These are phyloP conservation scores for Penicillium cosmopolitanum DNA, from an alignment of 495 filamentous ascomycete species.

Conservation along the genomic window DNA sequence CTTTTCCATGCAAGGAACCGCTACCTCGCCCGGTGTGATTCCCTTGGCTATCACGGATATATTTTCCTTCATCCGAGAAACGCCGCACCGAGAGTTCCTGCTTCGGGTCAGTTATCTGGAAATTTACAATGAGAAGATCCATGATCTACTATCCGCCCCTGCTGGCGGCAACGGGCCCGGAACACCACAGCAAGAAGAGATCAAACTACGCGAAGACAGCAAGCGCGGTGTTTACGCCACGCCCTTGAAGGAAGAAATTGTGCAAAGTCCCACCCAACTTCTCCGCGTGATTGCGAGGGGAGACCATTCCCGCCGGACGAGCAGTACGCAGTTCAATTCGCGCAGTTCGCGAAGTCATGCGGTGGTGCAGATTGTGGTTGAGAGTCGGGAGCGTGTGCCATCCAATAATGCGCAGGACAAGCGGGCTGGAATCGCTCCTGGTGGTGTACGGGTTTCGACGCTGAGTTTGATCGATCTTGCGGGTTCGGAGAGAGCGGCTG, in stretches of 20 bases:
- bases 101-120: slow-evolving; percentile 97
- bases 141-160: slow-evolving; percentile 80
- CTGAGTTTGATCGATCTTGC: slow-evolving; percentile 95
- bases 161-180: slow-evolving; percentile 54
- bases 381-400: slow-evolving; percentile 84
- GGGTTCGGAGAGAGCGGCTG: slow-evolving; percentile 92
- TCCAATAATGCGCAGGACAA: slow-evolving; percentile 65
- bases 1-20: slow-evolving; percentile 98
- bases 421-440: slow-evolving; percentile 75
- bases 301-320: slow-evolving; percentile 84
- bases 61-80: slow-evolving; percentile 98
- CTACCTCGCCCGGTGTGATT: slow-evolving; percentile 95
- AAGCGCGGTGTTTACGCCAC: slow-evolving; percentile 96
- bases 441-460: slow-evolving; percentile 93
- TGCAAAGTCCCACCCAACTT: slow-evolving; percentile 94
- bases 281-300: slow-evolving; percentile 93
- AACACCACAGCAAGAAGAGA: slow-evolving; percentile 71
- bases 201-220: slow-evolving; percentile 93
- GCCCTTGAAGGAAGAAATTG: slow-evolving; percentile 96
- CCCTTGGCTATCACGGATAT: slow-evolving; percentile 97
- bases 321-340: slow-evolving; percentile 94
- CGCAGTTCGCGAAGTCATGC: slow-evolving; percentile 97
- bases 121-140: slow-evolving; percentile 98
- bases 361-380: slow-evolving; percentile 97
- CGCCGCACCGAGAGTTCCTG: slow-evolving; percentile 90